phyloP scores from a whole-genome alignment of 192 early-diverging fungal species.

The Diversispora eburnea region DNA sequence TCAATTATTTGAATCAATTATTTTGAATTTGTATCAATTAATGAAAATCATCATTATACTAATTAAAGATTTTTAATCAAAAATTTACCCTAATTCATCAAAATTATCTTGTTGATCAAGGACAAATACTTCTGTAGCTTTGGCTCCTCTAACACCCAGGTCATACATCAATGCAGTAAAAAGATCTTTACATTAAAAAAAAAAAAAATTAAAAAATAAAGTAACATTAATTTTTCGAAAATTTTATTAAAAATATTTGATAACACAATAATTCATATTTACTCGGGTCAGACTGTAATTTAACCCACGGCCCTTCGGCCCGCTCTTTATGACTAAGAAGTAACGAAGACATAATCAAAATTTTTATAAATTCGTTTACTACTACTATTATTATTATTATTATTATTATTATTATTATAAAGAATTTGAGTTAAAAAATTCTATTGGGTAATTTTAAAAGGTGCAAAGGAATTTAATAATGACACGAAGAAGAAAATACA shows the following conservation, averaged over 20 bases:
- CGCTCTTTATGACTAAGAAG: background rate
- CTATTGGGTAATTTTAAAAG: no score
- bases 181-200: slow-evolving; percentile 32
- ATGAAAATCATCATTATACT: slow-evolving; percentile 20
- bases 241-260: background rate
- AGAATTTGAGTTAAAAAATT: no score
- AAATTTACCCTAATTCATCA: slow-evolving; percentile 31
- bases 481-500: no score
- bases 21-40: background rate
- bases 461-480: no score
- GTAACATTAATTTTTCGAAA: background rate
- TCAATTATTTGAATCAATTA: no score
- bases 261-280: slow-evolving; percentile 1
- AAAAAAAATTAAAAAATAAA: background rate
- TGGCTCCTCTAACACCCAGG: slow-evolving; percentile 59
- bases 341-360: background rate
- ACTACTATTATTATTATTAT: no score
- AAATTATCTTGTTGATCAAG: slow-evolving; percentile 39
- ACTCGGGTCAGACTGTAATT: slow-evolving; percentile 63
- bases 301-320: slow-evolving; percentile 42
- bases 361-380: no score
- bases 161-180: slow-evolving; percentile 62
- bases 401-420: no score
- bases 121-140: slow-evolving; percentile 59
- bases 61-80: background rate